A percentile compares a stretch with the other conserved stretches of the same genome.
Conservation (phyloP, 192 early-diverging fungal species). For the Funneliformis geosporum region DNA sequence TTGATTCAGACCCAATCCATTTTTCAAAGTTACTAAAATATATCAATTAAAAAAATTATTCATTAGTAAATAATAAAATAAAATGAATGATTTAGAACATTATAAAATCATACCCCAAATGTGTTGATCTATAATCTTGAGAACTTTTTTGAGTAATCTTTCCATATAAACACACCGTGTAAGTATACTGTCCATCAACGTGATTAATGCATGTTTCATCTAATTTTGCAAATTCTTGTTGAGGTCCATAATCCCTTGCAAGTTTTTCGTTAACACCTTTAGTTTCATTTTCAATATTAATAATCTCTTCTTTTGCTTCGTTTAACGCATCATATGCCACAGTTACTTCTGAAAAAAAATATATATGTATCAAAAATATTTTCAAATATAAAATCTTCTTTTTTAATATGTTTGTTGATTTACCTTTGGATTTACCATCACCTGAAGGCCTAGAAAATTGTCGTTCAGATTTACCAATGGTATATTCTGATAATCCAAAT, state of each 20-base stretch:
- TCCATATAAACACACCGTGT: conserved; percentile 74
- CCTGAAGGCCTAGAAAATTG: conserved; percentile 34
- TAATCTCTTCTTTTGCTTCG: conserved; percentile 33
- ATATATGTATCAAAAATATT: neutral
- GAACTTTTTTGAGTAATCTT: conserved; percentile 74
- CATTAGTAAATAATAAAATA: neutral
- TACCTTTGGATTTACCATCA: conserved; percentile 25
- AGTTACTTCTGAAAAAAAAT: conserved; percentile 31
- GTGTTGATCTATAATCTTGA: conserved; percentile 55
- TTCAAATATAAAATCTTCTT: no score
- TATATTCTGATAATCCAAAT: conserved; percentile 14
- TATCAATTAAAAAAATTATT: neutral
- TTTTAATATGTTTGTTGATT: neutral
- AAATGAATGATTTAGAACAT: neutral
- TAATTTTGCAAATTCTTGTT: conserved; percentile 68
- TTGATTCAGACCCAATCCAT: conserved; percentile 48
- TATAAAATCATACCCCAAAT: conserved; percentile 49
- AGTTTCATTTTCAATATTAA: conserved; percentile 39
- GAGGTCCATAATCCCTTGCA: conserved; percentile 69
- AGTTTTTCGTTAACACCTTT: conserved; percentile 55
- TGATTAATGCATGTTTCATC: conserved; percentile 69
- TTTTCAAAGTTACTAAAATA: conserved; percentile 46
- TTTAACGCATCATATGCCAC: conserved; percentile 35
- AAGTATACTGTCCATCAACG: conserved; percentile 68
- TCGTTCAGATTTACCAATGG: conserved; percentile 30